These are phyloP conservation scores for Backusella psychrophila DNA, from an alignment of 192 early-diverging fungal species.

Conservation along the genomic window DNA sequence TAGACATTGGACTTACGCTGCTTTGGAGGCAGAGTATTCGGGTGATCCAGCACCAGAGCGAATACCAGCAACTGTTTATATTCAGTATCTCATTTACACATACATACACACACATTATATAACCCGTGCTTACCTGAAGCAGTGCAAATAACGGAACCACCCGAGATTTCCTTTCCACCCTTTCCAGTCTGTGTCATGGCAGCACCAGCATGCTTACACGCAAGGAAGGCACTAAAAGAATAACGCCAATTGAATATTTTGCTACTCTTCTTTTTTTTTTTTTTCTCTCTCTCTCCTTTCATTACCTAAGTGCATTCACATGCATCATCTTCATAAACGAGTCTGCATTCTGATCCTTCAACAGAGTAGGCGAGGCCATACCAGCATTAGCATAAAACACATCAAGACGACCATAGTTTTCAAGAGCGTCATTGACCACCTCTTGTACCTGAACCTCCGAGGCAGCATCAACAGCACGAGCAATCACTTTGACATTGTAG, in stretches of 20 bases:
- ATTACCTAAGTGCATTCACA: conserved; percentile 44
- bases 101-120: too few relatives aligned
- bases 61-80: conserved; percentile 34
- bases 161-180: conserved; percentile 37
- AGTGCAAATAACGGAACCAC: conserved; percentile 50
- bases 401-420: conserved; percentile 45
- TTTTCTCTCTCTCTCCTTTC: too few relatives aligned
- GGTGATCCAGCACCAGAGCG: conserved; percentile 47
- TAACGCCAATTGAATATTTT: not conserved
- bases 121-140: conserved; percentile 38
- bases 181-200: conserved; percentile 46
- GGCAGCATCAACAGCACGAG: conserved; percentile 43
- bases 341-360: conserved; percentile 33
- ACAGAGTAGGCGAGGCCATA: conserved; percentile 18
- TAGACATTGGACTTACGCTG: conserved; percentile 22
- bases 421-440: conserved; percentile 39
- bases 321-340: conserved; percentile 38
- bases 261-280: too few relatives aligned
- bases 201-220: conserved; percentile 40
- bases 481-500: conserved; percentile 30
- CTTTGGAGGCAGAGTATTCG: conserved; percentile 55
- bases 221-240: conserved; percentile 39
- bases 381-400: conserved; percentile 57
- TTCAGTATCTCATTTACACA: too few relatives aligned
- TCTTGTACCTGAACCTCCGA: conserved; percentile 33